These are phyloP conservation scores for Naganishia vaughanmartiniae DNA, from an alignment of 768 basidiomycete species.

Conservation along the genomic window DNA sequence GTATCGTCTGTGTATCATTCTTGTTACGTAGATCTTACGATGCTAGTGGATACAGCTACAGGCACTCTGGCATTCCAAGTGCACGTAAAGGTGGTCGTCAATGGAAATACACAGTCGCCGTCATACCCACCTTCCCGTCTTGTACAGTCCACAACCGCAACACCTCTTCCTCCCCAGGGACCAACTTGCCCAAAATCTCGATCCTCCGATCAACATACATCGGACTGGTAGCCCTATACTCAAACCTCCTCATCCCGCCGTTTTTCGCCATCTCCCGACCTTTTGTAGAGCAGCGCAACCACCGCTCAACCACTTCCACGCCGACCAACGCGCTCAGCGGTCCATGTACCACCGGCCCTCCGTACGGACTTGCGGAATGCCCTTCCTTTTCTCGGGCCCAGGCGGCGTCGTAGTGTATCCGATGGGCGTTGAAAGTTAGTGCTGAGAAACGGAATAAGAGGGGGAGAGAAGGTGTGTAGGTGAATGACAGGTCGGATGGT, in stretches of 20 bases:
- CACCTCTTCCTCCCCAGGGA: constrained; percentile 47
- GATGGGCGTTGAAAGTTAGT: constrained; percentile 79
- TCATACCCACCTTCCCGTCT: constrained; percentile 66
- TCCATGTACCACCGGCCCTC: constrained; percentile 66
- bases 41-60: no score
- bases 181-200: constrained; percentile 33
- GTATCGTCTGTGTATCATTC: no score
- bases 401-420: constrained; percentile 76
- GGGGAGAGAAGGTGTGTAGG: constrained; percentile 65
- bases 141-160: constrained; percentile 63
- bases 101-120: constrained; percentile 26
- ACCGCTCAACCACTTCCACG: constrained; percentile 52
- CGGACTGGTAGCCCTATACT: constrained; percentile 67
- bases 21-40: no score
- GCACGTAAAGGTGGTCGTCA: no score
- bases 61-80: no score
- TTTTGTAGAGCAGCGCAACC: background rate
- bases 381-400: constrained; percentile 68
- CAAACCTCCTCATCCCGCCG: constrained; percentile 57
- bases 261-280: background rate
- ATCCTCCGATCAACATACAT: constrained; percentile 44
- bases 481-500: constrained; percentile 61
- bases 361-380: constrained; percentile 60
- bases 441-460: constrained; percentile 84
- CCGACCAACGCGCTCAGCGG: constrained; percentile 74